Percentiles rank a stretch among this genome's conserved stretches.
Evolutionary conservation across 768 basidiomycete genomes (phyloP).

Genomic region (Suillus decipiens): DNA sequence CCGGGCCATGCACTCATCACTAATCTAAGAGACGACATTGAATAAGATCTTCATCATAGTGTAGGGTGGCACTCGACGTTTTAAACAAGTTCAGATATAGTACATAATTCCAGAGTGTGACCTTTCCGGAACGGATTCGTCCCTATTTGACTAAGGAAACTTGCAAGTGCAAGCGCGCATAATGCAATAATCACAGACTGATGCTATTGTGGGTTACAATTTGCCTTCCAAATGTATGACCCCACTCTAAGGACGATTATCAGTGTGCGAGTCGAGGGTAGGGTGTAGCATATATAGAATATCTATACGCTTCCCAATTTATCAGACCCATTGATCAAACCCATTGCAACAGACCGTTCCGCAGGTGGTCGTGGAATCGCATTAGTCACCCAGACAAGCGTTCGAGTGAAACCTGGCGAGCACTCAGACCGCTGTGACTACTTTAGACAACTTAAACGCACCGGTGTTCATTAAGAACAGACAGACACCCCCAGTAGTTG

Average conservation of each 20-base stretch:
- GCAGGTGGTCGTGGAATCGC: conserved; percentile 61
- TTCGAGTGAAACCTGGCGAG: conserved; percentile 40
- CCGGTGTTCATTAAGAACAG: conserved; percentile 57
- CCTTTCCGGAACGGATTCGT: no score
- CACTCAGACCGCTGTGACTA: no score
- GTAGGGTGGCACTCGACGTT: no score
- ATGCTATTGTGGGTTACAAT: conserved; percentile 63
- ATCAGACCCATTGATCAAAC: conserved; percentile 60
- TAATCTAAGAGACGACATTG: no score
- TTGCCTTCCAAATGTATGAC: conserved; percentile 61
- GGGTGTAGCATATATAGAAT: background rate
- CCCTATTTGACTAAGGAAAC: conserved; percentile 26
- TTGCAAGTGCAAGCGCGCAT: conserved; percentile 35
- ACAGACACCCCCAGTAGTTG: conserved; percentile 55
- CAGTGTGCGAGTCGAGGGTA: background rate
- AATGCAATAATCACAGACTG: conserved; percentile 59
- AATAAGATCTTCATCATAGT: no score
- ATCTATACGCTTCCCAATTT: conserved; percentile 61
- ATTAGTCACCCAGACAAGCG: conserved; percentile 64
- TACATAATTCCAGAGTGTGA: no score
- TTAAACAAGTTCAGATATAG: no score
- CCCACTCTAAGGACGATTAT: conserved; percentile 44
- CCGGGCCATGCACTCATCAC: no score
- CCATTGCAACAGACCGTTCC: conserved; percentile 55
- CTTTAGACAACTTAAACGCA: conserved; percentile 13